Evolutionary conservation across 1,284 basidiomycete genomes (phyloP), one percentile per base, ranked within the genome.

Genomic region (Fomitopsis betulina): DNA sequence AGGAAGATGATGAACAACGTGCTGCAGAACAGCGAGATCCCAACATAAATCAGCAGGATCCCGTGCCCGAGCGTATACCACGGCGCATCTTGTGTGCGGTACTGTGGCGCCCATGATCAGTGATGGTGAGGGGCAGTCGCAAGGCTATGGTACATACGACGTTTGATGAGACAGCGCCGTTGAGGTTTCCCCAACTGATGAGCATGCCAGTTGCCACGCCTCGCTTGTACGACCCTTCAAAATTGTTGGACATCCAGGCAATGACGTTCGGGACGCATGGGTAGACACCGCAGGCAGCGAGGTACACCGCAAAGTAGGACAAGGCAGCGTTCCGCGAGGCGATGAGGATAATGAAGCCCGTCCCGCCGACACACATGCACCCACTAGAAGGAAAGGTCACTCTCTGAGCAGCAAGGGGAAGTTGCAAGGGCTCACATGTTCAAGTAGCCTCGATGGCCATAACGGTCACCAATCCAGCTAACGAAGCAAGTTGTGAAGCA

Each of bases 321-420:
- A 91, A 71, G 0, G 81, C 79, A 0, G 86, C 76, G 62, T 74
- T 86, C 52, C 81, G 77, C n/a, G 87, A 89, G 17, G 72, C 68
- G 17, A 89, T 77, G n/a, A 91, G 75, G 53, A 90, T 87, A 57
- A 89, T 81, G 65, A 89, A 91, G n/a, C 85, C 88, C 5, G 73
- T 73, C 0, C 70, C 69, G 15, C 72, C 76, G 45, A 58, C 70
- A 32, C 32, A 19, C 33, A 57, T 35, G 51, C 40, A 53, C 19
- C 49, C 38, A 33, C 40, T 56, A 27, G 3, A 27, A 25, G 7
- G 6, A 39, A 13, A 25, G 1, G 7, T 30, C 27, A 30, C 42
- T 52, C 8, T n/a, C 27, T 51, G 25, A 40, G 38, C 35, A 1
- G 19, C 2, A 15, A 42, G 21, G 9, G 23, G 23, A n/a, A 12